Evolutionary conservation across 2,329 filamentous ascomycete species (phyloP).

Genomic region (Clarireedia monteithiana): DNA sequence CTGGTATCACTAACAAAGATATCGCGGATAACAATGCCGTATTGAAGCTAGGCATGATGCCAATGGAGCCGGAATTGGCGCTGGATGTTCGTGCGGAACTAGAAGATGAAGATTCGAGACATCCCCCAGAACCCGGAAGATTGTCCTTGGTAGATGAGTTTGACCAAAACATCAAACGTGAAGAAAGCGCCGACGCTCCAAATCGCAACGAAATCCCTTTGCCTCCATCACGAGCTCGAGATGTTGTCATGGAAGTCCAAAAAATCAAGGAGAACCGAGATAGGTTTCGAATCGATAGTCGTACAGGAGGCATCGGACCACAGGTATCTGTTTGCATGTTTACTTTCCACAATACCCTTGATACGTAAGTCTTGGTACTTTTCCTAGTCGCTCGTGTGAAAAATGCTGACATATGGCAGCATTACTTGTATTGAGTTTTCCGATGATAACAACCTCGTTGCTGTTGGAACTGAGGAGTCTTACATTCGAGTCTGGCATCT

Average conservation of each 20-base stretch:
- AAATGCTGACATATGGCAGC: slow-evolving; percentile 36
- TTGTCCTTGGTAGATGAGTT: slow-evolving; percentile 78
- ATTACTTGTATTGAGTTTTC: slow-evolving; percentile 95
- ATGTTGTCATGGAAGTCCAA: slow-evolving; percentile 90
- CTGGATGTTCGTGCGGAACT: slow-evolving; percentile 83
- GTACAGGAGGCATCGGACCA: slow-evolving; percentile 75
- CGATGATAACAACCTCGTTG: slow-evolving; percentile 78
- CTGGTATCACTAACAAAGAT: slow-evolving; percentile 53
- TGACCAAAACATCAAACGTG: slow-evolving; percentile 79
- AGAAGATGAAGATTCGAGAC: slow-evolving; percentile 72
- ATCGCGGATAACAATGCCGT: slow-evolving; percentile 47
- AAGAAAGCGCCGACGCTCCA: slow-evolving; percentile 80
- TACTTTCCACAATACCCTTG: slow-evolving; percentile 94
- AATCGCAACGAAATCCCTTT: slow-evolving; percentile 73
- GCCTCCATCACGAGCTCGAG: slow-evolving; percentile 78
- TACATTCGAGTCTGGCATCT: slow-evolving; percentile 94
- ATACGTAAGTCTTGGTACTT: slow-evolving; percentile 52
- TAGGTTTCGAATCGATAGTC: slow-evolving; percentile 77
- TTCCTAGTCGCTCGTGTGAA: neutral
- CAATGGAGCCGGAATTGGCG: slow-evolving; percentile 74
- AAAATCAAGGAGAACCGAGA: slow-evolving; percentile 91
- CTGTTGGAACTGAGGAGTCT: slow-evolving; percentile 84
- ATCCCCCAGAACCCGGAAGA: slow-evolving; percentile 64
- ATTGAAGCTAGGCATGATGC: slow-evolving; percentile 72
- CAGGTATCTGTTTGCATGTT: slow-evolving; percentile 92